These are phyloP conservation scores for Tephrocybe sp. DNA, from an alignment of 768 basidiomycete species.

Conservation along the genomic window DNA sequence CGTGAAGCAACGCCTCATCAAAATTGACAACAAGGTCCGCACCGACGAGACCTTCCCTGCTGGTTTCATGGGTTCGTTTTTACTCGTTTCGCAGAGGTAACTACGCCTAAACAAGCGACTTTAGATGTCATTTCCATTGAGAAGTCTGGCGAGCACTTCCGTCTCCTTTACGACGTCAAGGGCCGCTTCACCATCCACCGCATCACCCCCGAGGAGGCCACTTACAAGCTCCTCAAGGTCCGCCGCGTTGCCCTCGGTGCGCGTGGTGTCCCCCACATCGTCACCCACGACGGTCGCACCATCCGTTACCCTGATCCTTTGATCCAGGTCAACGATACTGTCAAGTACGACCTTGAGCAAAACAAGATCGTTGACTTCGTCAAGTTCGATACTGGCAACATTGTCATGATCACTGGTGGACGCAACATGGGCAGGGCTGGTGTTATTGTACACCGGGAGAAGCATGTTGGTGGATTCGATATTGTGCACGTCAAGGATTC, in stretches of 20 bases:
- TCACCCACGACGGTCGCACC: constrained; percentile 99
- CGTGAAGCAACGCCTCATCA: constrained; percentile 94
- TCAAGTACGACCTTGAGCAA: constrained; percentile 95
- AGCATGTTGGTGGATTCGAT: constrained; percentile 97
- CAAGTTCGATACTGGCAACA: constrained; percentile 96
- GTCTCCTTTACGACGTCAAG: constrained; percentile 98
- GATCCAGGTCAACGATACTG: constrained; percentile 95
- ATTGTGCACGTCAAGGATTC: constrained; percentile 98
- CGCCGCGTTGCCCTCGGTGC: constrained; percentile 87
- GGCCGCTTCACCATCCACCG: constrained; percentile 99
- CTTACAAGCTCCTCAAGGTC: constrained; percentile 96
- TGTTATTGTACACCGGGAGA: constrained; percentile 94
- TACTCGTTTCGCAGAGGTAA: neutral
- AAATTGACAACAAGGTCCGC: constrained; percentile 98
- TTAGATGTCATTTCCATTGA: constrained; percentile 95
- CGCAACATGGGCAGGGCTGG: constrained; percentile 99
- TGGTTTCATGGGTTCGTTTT: constrained; percentile 88
- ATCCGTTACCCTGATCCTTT: constrained; percentile 98
- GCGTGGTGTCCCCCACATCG: constrained; percentile 93
- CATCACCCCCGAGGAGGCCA: constrained; percentile 95
- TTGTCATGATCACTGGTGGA: constrained; percentile 97
- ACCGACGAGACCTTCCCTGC: constrained; percentile 96
- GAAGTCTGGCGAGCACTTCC: constrained; percentile 99
- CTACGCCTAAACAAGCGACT: neutral
- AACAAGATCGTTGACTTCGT: constrained; percentile 90